phyloP scores from a whole-genome alignment of 2,329 filamentous ascomycete species.

The Cercospora sesami region DNA sequence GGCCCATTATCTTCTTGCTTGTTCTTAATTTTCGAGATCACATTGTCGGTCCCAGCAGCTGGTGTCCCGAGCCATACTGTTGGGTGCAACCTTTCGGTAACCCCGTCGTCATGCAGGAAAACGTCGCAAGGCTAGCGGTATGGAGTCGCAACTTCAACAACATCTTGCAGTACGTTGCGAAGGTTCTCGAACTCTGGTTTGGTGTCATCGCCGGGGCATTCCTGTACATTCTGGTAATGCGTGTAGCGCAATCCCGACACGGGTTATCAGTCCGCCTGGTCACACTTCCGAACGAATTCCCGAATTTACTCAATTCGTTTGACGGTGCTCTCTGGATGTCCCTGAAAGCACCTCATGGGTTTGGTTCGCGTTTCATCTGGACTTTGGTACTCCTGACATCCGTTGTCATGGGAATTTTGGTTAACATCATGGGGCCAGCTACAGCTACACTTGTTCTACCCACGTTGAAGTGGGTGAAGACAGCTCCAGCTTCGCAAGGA shows the following conservation, averaged over 20 bases:
- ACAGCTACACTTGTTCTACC: neutral
- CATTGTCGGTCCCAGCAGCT: too few relatives aligned
- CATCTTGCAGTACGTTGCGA: neutral
- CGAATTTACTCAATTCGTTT: neutral
- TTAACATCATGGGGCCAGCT: neutral
- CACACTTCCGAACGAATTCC: neutral
- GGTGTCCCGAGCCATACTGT: too few relatives aligned
- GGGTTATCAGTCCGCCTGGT: neutral
- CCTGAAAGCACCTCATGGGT: too few relatives aligned
- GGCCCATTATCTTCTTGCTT: neutral
- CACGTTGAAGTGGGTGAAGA: neutral
- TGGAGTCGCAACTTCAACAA: neutral
- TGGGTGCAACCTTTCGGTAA: too few relatives aligned
- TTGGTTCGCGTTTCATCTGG: neutral
- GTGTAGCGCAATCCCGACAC: neutral
- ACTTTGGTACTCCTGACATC: neutral
- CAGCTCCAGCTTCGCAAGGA: fast-evolving
- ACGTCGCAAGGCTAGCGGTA: neutral
- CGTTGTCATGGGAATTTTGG: neutral
- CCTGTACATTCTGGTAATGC: neutral
- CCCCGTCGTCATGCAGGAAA: neutral
- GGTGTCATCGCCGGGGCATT: neutral
- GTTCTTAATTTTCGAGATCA: neutral
- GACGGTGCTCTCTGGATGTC: too few relatives aligned
- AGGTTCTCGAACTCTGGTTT: neutral